Percentiles rank a stretch among this genome's conserved stretches.
Conservation (phyloP, 2,329 filamentous ascomycete genomes). For the Colletotrichum musae region DNA sequence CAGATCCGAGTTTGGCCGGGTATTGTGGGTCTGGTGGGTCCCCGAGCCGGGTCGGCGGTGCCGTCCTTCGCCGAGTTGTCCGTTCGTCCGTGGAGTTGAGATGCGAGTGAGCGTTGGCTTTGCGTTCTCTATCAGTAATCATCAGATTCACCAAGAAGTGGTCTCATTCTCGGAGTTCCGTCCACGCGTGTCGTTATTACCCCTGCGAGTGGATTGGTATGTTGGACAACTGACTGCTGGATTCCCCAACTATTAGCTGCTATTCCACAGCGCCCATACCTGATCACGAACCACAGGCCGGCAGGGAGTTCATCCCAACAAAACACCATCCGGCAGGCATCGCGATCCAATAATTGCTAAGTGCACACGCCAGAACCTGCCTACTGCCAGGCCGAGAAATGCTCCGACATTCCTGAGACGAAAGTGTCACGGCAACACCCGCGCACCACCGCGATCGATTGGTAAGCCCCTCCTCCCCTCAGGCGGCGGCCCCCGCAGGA, state of each 20-base stretch:
- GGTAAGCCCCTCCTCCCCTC: slow-evolving; percentile 8
- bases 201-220: too few relatives aligned
- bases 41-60: slow-evolving; percentile 2
- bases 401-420: slow-evolving; percentile 38
- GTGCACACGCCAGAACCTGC: slow-evolving; percentile 28
- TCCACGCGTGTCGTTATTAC: too few relatives aligned
- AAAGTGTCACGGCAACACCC: slow-evolving; percentile 24
- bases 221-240: too few relatives aligned
- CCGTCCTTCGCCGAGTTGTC: neutral
- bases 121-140: too few relatives aligned
- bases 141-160: too few relatives aligned
- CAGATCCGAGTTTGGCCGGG: neutral
- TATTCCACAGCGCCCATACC: neutral
- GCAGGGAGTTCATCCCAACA: slow-evolving; percentile 13
- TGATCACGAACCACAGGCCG: neutral
- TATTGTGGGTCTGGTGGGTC: neutral
- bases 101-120: neutral
- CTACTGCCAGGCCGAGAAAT: neutral
- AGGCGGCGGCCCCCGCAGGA: slow-evolving; percentile 14
- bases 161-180: too few relatives aligned
- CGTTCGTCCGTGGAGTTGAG: neutral
- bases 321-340: neutral
- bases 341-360: too few relatives aligned
- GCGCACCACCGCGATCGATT: slow-evolving; percentile 8
- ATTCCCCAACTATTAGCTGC: too few relatives aligned